phyloP scores from a whole-genome alignment of 768 basidiomycete species.

The Suillus decipiens region DNA sequence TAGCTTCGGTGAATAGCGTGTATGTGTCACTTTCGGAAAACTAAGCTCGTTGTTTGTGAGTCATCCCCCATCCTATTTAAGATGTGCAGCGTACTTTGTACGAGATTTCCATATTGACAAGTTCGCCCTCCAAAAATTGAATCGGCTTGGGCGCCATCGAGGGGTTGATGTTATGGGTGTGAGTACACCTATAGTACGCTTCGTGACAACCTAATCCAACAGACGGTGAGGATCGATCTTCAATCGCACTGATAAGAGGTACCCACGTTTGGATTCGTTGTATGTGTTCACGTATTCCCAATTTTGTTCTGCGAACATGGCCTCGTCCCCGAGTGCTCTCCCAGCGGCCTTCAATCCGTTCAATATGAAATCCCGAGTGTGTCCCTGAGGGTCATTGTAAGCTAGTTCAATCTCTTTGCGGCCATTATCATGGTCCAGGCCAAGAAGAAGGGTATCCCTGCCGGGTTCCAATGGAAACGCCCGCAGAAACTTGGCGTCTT shows the following conservation, averaged over 20 bases:
- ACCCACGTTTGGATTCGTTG: constrained; percentile 56
- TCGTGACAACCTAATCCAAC: constrained; percentile 70
- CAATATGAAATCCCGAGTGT: constrained; percentile 79
- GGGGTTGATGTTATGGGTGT: constrained; percentile 55
- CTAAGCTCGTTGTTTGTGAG: constrained; percentile 39
- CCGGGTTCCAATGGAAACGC: constrained; percentile 77
- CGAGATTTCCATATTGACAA: constrained; percentile 84
- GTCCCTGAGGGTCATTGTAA: constrained; percentile 80
- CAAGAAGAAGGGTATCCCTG: constrained; percentile 85
- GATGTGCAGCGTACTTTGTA: constrained; percentile 60
- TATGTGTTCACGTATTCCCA: constrained; percentile 73
- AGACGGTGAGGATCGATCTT: background rate
- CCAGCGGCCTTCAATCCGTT: constrained; percentile 79
- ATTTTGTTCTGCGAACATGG: constrained; percentile 60
- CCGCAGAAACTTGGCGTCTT: constrained; percentile 71
- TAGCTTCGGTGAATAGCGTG: constrained; percentile 67
- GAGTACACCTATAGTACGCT: constrained; percentile 76
- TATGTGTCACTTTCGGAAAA: constrained; percentile 76
- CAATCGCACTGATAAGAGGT: background rate
- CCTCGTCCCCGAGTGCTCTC: constrained; percentile 63
- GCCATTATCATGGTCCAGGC: constrained; percentile 85
- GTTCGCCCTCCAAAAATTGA: constrained; percentile 67
- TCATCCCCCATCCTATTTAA: background rate
- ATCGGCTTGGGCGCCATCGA: constrained; percentile 47
- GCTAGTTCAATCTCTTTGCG: constrained; percentile 74